Percentiles rank a stretch among this genome's conserved stretches.
Evolutionary conservation across 768 basidiomycete species (phyloP).

Genomic region (Lactifluus rugatus): DNA sequence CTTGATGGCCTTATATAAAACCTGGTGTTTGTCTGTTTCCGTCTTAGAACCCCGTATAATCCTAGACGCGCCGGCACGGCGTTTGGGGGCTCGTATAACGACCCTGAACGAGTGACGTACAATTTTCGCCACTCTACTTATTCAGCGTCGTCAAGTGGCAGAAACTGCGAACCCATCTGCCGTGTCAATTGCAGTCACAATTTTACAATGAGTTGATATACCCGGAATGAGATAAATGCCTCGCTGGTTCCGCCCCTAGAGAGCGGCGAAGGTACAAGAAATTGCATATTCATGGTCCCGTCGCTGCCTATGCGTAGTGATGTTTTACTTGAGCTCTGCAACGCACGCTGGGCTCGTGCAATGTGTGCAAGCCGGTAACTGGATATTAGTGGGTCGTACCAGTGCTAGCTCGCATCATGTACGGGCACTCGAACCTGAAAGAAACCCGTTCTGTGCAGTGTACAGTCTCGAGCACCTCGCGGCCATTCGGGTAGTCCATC

Average conservation of each 20-base stretch:
- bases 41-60: slow-evolving; percentile 8
- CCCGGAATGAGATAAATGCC: slow-evolving; percentile 84
- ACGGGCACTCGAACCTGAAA: slow-evolving; percentile 50
- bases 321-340: slow-evolving; percentile 79
- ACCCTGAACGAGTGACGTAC: background rate
- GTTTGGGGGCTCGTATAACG: background rate
- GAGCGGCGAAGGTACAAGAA: slow-evolving; percentile 60
- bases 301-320: slow-evolving; percentile 77
- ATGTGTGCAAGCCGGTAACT: slow-evolving; percentile 86
- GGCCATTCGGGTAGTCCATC: slow-evolving; percentile 96
- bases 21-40: background rate
- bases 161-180: slow-evolving; percentile 2
- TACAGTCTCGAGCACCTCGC: slow-evolving; percentile 83
- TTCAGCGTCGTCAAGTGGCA: slow-evolving; percentile 12
- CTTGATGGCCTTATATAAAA: slow-evolving; percentile 19
- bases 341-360: slow-evolving; percentile 55
- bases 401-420: background rate
- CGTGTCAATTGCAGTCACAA: background rate
- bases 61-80: slow-evolving; percentile 7
- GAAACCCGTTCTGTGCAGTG: slow-evolving; percentile 60
- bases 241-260: slow-evolving; percentile 35
- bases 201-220: slow-evolving; percentile 30
- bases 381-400: background rate
- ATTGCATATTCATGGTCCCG: slow-evolving; percentile 81
- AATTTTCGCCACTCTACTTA: background rate